A percentile compares a stretch with the other conserved stretches of the same genome.
Evolutionary conservation across 1,284 basidiomycete genomes (phyloP).

Genomic region (Cystobasidium slooffiae): DNA sequence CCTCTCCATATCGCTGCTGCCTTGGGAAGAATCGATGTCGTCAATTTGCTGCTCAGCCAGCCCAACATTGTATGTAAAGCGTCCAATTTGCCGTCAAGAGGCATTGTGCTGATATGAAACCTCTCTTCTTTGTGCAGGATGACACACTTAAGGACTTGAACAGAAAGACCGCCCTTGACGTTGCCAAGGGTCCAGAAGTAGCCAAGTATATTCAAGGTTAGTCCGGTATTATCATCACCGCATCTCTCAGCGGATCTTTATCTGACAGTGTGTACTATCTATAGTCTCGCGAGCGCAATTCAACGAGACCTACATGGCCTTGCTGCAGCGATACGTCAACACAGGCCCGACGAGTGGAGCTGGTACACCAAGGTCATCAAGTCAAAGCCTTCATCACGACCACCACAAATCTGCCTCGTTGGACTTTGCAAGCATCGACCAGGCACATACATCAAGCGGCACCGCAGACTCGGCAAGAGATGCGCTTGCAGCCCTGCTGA

Average conservation of each 20-base stretch:
- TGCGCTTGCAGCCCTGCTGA: slow-evolving; percentile 10
- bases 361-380: slow-evolving; percentile 12
- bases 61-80: slow-evolving; percentile 42
- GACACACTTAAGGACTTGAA: slow-evolving; percentile 75
- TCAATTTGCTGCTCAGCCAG: slow-evolving; percentile 55
- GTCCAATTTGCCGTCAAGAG: not conserved
- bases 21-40: slow-evolving; percentile 76
- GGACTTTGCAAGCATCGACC: slow-evolving; percentile 15
- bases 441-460: not conserved
- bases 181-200: slow-evolving; percentile 66
- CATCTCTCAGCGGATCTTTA: slow-evolving; percentile 15
- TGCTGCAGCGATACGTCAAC: slow-evolving; percentile 61
- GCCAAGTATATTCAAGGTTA: slow-evolving; percentile 76
- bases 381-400: slow-evolving; percentile 2
- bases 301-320: slow-evolving; percentile 74
- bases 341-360: slow-evolving; percentile 40
- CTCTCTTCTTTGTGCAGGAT: slow-evolving; percentile 65
- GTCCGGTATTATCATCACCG: slow-evolving; percentile 48
- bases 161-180: slow-evolving; percentile 73
- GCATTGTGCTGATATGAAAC: not conserved
- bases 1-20: slow-evolving; percentile 85
- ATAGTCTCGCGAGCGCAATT: slow-evolving; percentile 79
- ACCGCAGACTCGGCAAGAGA: slow-evolving; percentile 26
- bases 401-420: not conserved
- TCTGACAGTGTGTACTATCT: not conserved